phyloP scores from a whole-genome alignment of 2,329 filamentous ascomycete species.

The Aspergillus japonicus region DNA sequence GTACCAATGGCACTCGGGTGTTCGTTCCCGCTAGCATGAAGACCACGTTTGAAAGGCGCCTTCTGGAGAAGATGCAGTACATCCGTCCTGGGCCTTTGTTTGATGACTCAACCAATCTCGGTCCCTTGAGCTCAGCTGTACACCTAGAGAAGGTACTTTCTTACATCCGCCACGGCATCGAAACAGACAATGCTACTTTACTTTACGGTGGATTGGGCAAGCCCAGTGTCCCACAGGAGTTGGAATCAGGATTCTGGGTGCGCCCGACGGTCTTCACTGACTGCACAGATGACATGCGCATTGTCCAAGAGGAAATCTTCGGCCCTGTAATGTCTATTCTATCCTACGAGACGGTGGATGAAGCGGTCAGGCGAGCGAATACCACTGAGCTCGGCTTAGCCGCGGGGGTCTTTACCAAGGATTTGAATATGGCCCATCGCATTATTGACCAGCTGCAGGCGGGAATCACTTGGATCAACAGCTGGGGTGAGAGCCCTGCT shows the following conservation, averaged over 20 bases:
- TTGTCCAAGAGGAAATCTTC: conserved; percentile 82
- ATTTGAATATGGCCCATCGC: conserved; percentile 71
- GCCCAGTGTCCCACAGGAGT: conserved; percentile 53
- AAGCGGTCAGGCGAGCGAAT: conserved; percentile 72
- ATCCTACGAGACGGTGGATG: conserved; percentile 67
- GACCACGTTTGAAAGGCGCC: conserved; percentile 63
- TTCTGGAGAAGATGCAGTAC: conserved; percentile 68
- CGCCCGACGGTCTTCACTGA: conserved; percentile 80
- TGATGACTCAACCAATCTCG: conserved; percentile 74
- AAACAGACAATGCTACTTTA: conserved; percentile 70
- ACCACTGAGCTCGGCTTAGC: conserved; percentile 74
- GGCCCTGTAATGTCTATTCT: conserved; percentile 83
- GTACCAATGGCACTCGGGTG: conserved; percentile 87
- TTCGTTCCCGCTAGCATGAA: conserved; percentile 72
- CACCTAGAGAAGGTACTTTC: conserved; percentile 76
- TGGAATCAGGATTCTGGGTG: conserved; percentile 75
- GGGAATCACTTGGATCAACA: conserved; percentile 90
- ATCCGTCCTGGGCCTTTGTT: conserved; percentile 72
- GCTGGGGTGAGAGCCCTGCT: conserved; percentile 87
- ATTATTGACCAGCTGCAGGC: conserved; percentile 71
- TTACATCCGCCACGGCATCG: conserved; percentile 74
- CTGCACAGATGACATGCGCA: conserved; percentile 78
- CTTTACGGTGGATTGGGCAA: conserved; percentile 68
- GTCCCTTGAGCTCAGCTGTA: conserved; percentile 71
- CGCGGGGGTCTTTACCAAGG: conserved; percentile 76